These are phyloP conservation scores for Eudorina sp. DNA, from an alignment of 139 green algal genomes.

Conservation along the genomic window DNA sequence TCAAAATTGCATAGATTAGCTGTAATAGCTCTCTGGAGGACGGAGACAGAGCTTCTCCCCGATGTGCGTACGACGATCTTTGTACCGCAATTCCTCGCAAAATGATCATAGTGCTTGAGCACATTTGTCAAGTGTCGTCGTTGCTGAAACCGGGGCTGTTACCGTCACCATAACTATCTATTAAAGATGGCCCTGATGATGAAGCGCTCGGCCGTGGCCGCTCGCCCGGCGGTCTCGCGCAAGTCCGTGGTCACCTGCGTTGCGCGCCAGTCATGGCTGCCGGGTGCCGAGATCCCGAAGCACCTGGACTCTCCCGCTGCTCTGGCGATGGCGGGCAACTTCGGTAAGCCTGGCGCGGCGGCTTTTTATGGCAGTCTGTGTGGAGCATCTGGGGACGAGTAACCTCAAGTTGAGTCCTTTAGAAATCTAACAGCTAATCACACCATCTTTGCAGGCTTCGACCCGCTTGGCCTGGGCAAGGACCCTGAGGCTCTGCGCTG, in stretches of 20 bases:
- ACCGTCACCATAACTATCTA: neutral
- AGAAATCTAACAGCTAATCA: no score
- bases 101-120: neutral
- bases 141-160: neutral
- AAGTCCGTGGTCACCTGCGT: constrained; percentile 34
- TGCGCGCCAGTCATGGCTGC: constrained; percentile 62
- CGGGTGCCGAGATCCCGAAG: constrained; percentile 61
- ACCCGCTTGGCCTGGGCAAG: constrained; percentile 86
- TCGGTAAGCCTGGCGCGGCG: neutral
- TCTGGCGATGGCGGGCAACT: constrained; percentile 47
- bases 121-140: neutral
- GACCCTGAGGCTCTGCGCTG: constrained; percentile 84
- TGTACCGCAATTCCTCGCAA: neutral
- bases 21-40: no score
- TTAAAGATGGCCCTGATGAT: constrained; percentile 46
- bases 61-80: constrained; percentile 33
- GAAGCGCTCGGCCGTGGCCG: constrained; percentile 35
- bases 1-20: no score
- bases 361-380: no score
- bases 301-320: constrained; percentile 64
- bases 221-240: constrained; percentile 21
- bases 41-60: no score
- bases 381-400: neutral
- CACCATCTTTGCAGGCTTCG: constrained; percentile 54
- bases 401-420: no score